A percentile compares a stretch with the other conserved stretches of the same genome.
Conservation (phyloP, 176 grass and related monocot genomes). For the Ensete glaucum region DNA sequence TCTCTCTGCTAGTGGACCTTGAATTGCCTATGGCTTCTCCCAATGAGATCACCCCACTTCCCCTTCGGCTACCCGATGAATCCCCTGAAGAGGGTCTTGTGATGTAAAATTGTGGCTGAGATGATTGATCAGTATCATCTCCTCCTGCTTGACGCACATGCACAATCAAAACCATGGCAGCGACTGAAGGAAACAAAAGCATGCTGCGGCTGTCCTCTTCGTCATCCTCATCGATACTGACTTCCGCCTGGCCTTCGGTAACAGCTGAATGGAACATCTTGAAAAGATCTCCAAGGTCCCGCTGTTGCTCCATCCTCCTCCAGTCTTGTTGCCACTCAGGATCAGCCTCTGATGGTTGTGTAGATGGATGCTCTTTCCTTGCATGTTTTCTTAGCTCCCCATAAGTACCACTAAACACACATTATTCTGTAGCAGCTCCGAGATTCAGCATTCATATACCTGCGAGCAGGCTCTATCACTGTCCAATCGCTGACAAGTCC, state of each 20-base stretch:
- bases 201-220: constrained; percentile 26
- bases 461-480: constrained; percentile 46
- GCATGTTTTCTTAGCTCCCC: constrained; percentile 67
- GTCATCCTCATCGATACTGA: constrained; percentile 22
- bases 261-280: constrained; percentile 63
- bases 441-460: constrained; percentile 51
- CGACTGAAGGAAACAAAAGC: constrained; percentile 28
- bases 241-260: constrained; percentile 18
- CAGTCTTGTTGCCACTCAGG: constrained; percentile 62
- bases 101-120: not conserved
- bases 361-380: constrained; percentile 51
- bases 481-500: constrained; percentile 51
- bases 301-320: constrained; percentile 74
- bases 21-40: constrained; percentile 8
- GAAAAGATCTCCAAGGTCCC: constrained; percentile 69
- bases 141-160: constrained; percentile 16
- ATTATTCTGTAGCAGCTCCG: constrained; percentile 54
- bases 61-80: constrained; percentile 7
- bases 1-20: constrained; percentile 2
- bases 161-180: constrained; percentile 48
- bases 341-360: constrained; percentile 60
- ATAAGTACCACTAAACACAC: constrained; percentile 57
- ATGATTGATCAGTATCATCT: not conserved
- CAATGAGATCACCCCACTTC: constrained; percentile 23
- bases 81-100: constrained; percentile 3